Evolutionary conservation across 768 basidiomycete genomes (phyloP), one percentile per base, ranked within the genome.

Genomic region (Tremella mesenterica): DNA sequence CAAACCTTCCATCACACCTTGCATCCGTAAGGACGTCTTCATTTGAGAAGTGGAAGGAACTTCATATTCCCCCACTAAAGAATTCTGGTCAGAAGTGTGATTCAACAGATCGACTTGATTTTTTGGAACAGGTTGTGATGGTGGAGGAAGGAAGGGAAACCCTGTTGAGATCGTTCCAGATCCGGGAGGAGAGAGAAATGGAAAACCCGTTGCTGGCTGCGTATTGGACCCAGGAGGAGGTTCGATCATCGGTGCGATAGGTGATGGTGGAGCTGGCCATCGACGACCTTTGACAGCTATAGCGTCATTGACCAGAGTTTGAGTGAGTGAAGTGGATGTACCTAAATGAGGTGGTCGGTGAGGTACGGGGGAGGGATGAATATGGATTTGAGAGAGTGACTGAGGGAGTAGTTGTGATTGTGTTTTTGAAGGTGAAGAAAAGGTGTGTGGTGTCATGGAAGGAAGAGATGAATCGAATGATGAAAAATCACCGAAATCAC

Each of bases 401-500:
- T 6, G 48, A 21, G 27, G 51, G 16, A 26, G 23, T 25, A 2
- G 56, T 8, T 4, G 27, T 16, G 18, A 46, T 18, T 16, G 43
- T 33, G 34, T 39, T 38, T 18, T 26, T 25, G 31, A 51, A 9
- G 50, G 18, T 6, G 50, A 41, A 12, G 50, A 51, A n/a, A 13
- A 25, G 4, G 23, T 44, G 3, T 27, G 27, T 18, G 27, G 9
- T 27, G 39, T 13, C 14, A 18, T 16, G 4, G 50, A n/a, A n/a
- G n/a, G n/a, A n/a, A n/a, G 10, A 21, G 52, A 14, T 12, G 34
- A 28, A 34, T 55, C 61, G 39, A 71, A 65, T 0, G 59, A 58
- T 20, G 63, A 57, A 55, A 74, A 75, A 53, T 74, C 73, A 26
- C 65, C 74, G 60, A 75, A 74, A 50, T 74, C 74, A 46, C 68